These are phyloP conservation scores for Aspergillus avenaceus DNA, from an alignment of 495 filamentous ascomycete species.

Conservation along the genomic window DNA sequence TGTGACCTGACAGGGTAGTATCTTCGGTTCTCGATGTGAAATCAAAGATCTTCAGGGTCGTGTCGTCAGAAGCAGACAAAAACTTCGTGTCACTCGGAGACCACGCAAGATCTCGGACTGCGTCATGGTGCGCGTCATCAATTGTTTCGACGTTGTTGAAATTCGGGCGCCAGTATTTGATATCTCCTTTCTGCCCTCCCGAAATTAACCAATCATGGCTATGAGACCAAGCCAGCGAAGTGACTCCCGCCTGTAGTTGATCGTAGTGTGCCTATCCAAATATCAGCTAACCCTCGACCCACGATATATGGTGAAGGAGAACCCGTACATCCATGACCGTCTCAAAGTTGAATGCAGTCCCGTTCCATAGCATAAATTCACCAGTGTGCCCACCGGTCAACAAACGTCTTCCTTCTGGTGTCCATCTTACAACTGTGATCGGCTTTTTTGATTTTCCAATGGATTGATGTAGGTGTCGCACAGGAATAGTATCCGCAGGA, in stretches of 20 bases:
- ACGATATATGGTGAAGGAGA: neutral
- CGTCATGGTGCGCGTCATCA: conserved; percentile 83
- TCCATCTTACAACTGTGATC: conserved; percentile 97
- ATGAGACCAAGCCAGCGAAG: conserved; percentile 83
- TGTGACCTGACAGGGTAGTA: conserved; percentile 77
- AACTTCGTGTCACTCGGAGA: conserved; percentile 92
- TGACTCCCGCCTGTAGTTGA: conserved; percentile 67
- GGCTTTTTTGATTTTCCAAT: conserved; percentile 97
- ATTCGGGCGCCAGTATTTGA: conserved; percentile 99
- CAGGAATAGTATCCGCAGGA: conserved; percentile 78
- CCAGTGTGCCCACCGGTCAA: conserved; percentile 93
- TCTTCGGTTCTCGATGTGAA: conserved; percentile 84
- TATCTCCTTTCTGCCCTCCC: conserved; percentile 87
- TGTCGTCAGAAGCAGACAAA: conserved; percentile 91
- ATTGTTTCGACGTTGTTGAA: conserved; percentile 98
- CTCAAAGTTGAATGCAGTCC: conserved; percentile 98
- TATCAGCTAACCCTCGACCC: neutral
- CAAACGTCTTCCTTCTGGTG: conserved; percentile 86
- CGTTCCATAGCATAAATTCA: conserved; percentile 98
- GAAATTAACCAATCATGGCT: conserved; percentile 96
- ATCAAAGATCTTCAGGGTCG: conserved; percentile 90
- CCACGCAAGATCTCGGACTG: conserved; percentile 89
- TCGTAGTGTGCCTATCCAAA: conserved; percentile 71
- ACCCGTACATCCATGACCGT: conserved; percentile 82
- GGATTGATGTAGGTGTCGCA: conserved; percentile 88